Base-by-base conservation (phyloP, 768 basidiomycete genomes). In the Strobilomyces confusus region DNA sequence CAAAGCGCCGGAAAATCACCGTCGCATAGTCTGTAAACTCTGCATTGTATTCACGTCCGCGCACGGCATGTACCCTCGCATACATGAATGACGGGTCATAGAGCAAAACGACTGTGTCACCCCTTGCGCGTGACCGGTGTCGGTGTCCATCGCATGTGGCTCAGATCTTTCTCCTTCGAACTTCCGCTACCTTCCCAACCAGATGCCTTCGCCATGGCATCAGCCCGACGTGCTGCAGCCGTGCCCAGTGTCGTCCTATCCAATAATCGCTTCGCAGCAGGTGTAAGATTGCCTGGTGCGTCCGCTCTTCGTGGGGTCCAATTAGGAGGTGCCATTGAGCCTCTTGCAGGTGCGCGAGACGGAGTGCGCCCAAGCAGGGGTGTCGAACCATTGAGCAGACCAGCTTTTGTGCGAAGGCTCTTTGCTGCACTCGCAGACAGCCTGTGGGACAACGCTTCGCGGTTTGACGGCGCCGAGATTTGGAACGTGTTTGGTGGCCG, bases 341-440 rank as follows among this genome's bases (percentile, higher is more conserved):
- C 55, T 44, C 62, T 70, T 51, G 61, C 64, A 9, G 68, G 68
- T n/a, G 73, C 75, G 20, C 74, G 72, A n/a, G 67, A 58, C 19
- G 73, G 64, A 0, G 71, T 69, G 15, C 71, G 59, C 26, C 64
- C 57, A 23, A 58, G 48, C 1, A 61, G 20, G 20, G 69, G 63
- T 19, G 63, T 61, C 26, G 72, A 65, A 47, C 73, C 69, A 44
- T 77, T 77, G 58, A 87, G 63, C 55, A 90, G 68, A 22, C 79
- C 80, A 14, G 89, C 91, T 63, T 91, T 92, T 17, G 80, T 79
- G 22, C 89, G 81, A 59, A 98, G 77, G 55, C 84, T 88, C 71
- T 83, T 88, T 33, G 88, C 79, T 3, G 97, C 97, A 49, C 80
- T 85, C 55, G 78, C 85, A 1, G 92, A 92, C 34, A 99, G 77